phyloP scores from a whole-genome alignment of 352 stramenopile species.

The Blastocystis sp. region DNA sequence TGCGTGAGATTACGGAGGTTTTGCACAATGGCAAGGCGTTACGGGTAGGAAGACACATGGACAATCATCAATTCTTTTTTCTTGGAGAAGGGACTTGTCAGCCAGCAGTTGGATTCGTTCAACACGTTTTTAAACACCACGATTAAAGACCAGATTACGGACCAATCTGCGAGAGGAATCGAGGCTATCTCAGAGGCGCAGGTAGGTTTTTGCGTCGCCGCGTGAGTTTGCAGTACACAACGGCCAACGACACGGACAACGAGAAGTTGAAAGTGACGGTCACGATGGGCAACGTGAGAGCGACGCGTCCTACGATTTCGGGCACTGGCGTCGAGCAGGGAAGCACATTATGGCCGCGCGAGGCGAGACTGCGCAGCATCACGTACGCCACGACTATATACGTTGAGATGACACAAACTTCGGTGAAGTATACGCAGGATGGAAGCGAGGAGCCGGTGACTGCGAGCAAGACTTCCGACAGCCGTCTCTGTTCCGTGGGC shows the following conservation, averaged over 20 bases:
- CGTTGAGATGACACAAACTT: conserved; percentile 94
- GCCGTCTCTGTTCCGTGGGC: conserved; percentile 29
- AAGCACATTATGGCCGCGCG: conserved; percentile 98
- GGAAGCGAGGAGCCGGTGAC: conserved; percentile 78
- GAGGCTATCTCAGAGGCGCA: conserved; percentile 54
- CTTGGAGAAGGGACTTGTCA: conserved; percentile 98
- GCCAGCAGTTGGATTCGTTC: conserved; percentile 99
- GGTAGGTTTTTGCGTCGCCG: background rate
- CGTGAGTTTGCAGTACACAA: conserved; percentile 47
- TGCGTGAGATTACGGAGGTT: conserved; percentile 69
- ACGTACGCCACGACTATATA: conserved; percentile 98
- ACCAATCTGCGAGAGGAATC: conserved; percentile 65
- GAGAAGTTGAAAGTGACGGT: conserved; percentile 84
- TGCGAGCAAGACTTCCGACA: conserved; percentile 42
- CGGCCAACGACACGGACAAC: conserved; percentile 82
- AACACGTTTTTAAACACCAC: conserved; percentile 99
- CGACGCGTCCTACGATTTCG: conserved; percentile 83
- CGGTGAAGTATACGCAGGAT: conserved; percentile 79
- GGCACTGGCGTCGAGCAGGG: conserved; percentile 94
- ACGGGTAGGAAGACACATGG: conserved; percentile 94
- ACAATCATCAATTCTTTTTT: conserved; percentile 98
- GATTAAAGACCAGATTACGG: conserved; percentile 79
- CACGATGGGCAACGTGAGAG: conserved; percentile 79
- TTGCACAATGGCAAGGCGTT: background rate
- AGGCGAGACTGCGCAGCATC: conserved; percentile 95